phyloP scores from a whole-genome alignment of 208 protist genomes.

The Leishmania aethiopica region DNA sequence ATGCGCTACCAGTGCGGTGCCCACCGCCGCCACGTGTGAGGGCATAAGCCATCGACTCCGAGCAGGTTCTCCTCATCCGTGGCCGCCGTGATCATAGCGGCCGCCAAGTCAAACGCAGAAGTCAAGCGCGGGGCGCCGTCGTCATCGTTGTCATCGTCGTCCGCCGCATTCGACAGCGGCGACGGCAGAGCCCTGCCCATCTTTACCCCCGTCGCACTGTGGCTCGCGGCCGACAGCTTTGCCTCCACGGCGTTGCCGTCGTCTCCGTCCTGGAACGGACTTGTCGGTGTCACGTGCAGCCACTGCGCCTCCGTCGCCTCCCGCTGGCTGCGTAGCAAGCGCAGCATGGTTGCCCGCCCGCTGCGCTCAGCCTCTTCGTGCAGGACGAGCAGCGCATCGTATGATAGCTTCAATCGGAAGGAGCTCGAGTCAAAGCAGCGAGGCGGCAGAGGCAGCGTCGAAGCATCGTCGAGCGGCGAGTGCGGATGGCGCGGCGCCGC shows the following conservation, averaged over 20 bases:
- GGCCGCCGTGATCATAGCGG: slow-evolving; percentile 54
- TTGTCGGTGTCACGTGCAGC: slow-evolving; percentile 1
- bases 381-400: slow-evolving; percentile 54
- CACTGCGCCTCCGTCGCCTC: slow-evolving; percentile 18
- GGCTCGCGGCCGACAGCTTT: not conserved
- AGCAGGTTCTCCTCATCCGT: slow-evolving; percentile 50
- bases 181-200: not conserved
- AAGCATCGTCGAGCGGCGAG: slow-evolving; percentile 2
- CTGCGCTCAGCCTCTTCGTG: slow-evolving; percentile 31
- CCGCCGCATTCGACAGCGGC: not conserved
- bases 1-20: slow-evolving; percentile 77
- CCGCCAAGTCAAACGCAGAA: slow-evolving; percentile 46
- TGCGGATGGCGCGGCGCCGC: not conserved
- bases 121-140: not conserved
- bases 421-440: slow-evolving; percentile 70
- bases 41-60: slow-evolving; percentile 41
- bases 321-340: slow-evolving; percentile 18
- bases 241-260: not conserved
- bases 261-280: not conserved
- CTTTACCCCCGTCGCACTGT: not conserved
- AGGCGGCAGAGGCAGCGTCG: slow-evolving; percentile 6
- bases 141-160: not conserved
- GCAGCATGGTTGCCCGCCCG: slow-evolving; percentile 14
- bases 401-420: slow-evolving; percentile 66
- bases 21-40: slow-evolving; percentile 72